These are phyloP conservation scores for Pyrrhoderma lamaoense DNA, from an alignment of 1,284 basidiomycete genomes.

Conservation along the genomic window DNA sequence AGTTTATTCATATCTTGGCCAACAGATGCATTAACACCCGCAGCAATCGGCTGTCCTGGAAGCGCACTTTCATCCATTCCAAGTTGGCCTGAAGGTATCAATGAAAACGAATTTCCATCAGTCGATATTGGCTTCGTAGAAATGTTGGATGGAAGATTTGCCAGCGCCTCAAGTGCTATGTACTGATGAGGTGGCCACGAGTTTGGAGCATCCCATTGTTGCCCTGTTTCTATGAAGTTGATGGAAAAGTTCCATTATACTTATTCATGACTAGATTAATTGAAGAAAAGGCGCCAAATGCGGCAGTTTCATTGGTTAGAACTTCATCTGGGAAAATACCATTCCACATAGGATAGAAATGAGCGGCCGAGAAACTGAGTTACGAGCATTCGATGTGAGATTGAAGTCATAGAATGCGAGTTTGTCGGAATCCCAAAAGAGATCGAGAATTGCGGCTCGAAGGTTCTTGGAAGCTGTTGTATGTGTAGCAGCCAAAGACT, in stretches of 20 bases:
- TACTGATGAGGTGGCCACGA: constrained; percentile 85
- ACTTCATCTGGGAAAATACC: constrained; percentile 76
- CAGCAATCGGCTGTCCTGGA: constrained; percentile 17
- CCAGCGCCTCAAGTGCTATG: constrained; percentile 73
- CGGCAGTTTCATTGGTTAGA: constrained; percentile 46
- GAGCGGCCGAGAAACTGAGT: constrained; percentile 62
- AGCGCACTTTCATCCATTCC: constrained; percentile 46
- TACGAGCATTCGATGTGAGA: constrained; percentile 55
- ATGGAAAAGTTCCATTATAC: constrained; percentile 77
- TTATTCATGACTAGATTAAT: constrained; percentile 73
- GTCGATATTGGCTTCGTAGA: constrained; percentile 39
- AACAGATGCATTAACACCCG: constrained; percentile 20
- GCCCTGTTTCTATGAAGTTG: constrained; percentile 72
- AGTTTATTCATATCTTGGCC: constrained; percentile 52
- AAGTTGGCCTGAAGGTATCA: constrained; percentile 72
- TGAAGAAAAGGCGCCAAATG: constrained; percentile 68
- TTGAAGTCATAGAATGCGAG: constrained; percentile 89
- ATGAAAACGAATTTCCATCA: constrained; percentile 52
- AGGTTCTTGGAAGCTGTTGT: constrained; percentile 50
- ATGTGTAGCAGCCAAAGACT: constrained; percentile 40
- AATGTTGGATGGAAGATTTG: constrained; percentile 62
- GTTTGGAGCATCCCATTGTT: constrained; percentile 82
- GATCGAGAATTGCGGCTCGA: constrained; percentile 69
- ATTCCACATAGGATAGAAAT: constrained; percentile 84
- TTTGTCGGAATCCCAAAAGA: constrained; percentile 78